Evolutionary conservation across 805 yeast genomes (phyloP).

Genomic region (Ogataea populi-albae): DNA sequence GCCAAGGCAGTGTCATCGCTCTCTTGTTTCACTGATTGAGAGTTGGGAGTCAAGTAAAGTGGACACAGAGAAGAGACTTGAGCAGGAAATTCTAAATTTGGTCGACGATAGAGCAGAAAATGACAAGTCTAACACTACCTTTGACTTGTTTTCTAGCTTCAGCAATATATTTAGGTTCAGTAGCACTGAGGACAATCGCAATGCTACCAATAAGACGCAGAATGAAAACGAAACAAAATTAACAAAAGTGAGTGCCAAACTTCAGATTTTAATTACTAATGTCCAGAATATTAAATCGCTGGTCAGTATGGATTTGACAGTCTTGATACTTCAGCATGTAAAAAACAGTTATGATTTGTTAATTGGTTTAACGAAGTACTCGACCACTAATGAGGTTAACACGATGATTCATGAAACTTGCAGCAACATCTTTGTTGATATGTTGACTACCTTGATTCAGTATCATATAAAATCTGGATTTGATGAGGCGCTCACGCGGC

Average conservation of each 20-base stretch:
- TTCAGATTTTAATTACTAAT: constrained; percentile 72
- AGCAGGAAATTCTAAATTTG: constrained; percentile 36
- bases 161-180: constrained; percentile 55
- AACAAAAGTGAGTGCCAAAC: constrained; percentile 74
- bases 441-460: constrained; percentile 59
- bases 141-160: constrained; percentile 61
- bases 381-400: constrained; percentile 30
- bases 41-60: constrained; percentile 38
- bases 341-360: constrained; percentile 61
- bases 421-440: constrained; percentile 66
- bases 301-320: constrained; percentile 77
- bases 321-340: constrained; percentile 67
- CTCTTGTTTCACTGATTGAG: constrained; percentile 30
- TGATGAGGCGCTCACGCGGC: constrained; percentile 67
- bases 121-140: constrained; percentile 18
- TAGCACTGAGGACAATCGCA: constrained; percentile 18
- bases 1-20: constrained; percentile 32
- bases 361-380: constrained; percentile 38
- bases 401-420: constrained; percentile 33
- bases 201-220: constrained; percentile 29
- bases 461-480: constrained; percentile 86
- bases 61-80: constrained; percentile 37
- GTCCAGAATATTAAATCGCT: constrained; percentile 72
- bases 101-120: constrained; percentile 35
- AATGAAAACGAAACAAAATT: constrained; percentile 26